These are phyloP conservation scores for Eucalyptus brandiana DNA, from an alignment of 345 rosid genomes.

Conservation along the genomic window DNA sequence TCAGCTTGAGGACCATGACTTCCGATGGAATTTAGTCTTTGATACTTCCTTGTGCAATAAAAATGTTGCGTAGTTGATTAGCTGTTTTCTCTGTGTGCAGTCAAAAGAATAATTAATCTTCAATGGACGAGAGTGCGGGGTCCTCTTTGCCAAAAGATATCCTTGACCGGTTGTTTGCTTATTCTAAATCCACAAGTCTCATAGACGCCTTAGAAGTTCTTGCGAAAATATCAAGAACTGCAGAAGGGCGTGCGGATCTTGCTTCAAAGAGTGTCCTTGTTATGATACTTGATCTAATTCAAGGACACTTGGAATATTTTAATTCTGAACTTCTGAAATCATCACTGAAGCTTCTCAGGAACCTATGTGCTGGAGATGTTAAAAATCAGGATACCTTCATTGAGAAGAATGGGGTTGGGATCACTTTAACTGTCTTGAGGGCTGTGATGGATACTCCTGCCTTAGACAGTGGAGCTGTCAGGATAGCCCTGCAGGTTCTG, in stretches of 20 bases:
- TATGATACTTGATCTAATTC: constrained; percentile 21
- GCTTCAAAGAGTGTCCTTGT: constrained; percentile 41
- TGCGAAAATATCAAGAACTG: constrained; percentile 20
- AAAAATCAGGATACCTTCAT: constrained; percentile 46
- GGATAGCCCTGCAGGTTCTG: constrained; percentile 48
- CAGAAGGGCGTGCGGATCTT: constrained; percentile 43
- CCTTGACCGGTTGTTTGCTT: background rate
- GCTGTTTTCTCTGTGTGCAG: background rate
- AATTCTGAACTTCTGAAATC: constrained; percentile 11
- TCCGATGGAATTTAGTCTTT: background rate
- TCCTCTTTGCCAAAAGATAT: background rate
- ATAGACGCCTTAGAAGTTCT: constrained; percentile 40
- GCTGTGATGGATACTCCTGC: background rate
- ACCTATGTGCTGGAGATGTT: constrained; percentile 65
- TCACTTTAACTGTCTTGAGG: constrained; percentile 12
- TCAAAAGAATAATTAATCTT: background rate
- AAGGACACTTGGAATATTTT: constrained; percentile 13
- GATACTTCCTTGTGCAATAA: background rate
- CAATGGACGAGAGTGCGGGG: background rate
- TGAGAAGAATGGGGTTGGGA: constrained; percentile 21
- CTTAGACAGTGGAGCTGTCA: constrained; percentile 27
- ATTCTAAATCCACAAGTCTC: background rate
- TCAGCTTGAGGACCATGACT: background rate
- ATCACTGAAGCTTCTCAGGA: constrained; percentile 54
- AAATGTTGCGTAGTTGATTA: background rate